Conservation (phyloP, 2,329 filamentous ascomycete genomes). For the Myriosclerotinia curreyana region DNA sequence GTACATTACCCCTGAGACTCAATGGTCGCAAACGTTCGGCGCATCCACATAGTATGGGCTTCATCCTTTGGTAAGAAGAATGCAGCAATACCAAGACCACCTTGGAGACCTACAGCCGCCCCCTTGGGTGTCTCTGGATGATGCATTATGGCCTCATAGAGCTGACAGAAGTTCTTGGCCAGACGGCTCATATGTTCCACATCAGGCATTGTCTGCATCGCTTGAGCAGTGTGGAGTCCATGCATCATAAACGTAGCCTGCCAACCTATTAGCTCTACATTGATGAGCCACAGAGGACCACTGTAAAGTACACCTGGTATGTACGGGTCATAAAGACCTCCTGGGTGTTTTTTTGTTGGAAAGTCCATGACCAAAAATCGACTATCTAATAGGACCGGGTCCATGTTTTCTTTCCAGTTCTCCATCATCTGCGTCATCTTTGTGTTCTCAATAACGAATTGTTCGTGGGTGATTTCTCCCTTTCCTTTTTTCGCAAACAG, state of each 20-base stretch:
- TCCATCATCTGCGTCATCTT: slow-evolving; percentile 48
- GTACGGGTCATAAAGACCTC: slow-evolving; percentile 70
- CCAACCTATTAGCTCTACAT: slow-evolving; percentile 73
- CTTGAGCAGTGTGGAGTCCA: slow-evolving; percentile 65
- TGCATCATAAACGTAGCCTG: slow-evolving; percentile 79
- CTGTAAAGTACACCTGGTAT: slow-evolving; percentile 66
- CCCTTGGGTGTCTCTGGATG: slow-evolving; percentile 70
- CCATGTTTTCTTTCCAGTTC: slow-evolving; percentile 55
- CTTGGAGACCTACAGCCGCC: slow-evolving; percentile 68
- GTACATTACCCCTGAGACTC: slow-evolving; percentile 69
- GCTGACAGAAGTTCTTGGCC: slow-evolving; percentile 68
- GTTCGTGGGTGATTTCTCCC: slow-evolving; percentile 60
- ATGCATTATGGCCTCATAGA: slow-evolving; percentile 74
- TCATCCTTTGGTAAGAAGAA: slow-evolving; percentile 76
- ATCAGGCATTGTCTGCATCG: slow-evolving; percentile 47
- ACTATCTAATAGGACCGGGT: slow-evolving; percentile 59
- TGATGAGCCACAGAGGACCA: slow-evolving; percentile 70
- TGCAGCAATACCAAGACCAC: slow-evolving; percentile 70
- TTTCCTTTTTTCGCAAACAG: slow-evolving; percentile 68
- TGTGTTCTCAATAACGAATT: slow-evolving; percentile 62
- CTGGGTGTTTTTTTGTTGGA: slow-evolving; percentile 31
- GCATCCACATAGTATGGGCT: slow-evolving; percentile 73
- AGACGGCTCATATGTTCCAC: slow-evolving; percentile 54
- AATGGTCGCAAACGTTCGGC: slow-evolving; percentile 72
- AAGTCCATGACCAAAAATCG: slow-evolving; percentile 64